These are phyloP conservation scores for Luzula sylvatica DNA, from an alignment of 176 grass and related monocot species.

Conservation along the genomic window DNA sequence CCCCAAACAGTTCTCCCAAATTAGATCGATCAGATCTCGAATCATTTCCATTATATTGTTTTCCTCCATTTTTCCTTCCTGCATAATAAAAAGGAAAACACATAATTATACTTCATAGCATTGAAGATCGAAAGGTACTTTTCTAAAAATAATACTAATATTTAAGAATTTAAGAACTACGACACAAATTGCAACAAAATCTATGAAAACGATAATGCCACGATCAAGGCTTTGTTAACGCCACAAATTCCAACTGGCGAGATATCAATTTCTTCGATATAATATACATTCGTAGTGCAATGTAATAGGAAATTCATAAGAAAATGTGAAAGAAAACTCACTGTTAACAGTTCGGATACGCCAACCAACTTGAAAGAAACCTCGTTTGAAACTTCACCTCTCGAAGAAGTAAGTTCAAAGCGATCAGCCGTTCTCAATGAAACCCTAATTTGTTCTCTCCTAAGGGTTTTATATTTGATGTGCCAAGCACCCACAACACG, in stretches of 20 bases:
- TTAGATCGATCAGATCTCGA: constrained; percentile 17
- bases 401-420: constrained; percentile 33
- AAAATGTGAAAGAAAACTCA: constrained; percentile 29
- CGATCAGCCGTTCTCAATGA: constrained; percentile 47
- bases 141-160: neutral
- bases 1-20: constrained; percentile 20
- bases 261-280: too few species aligned
- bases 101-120: neutral
- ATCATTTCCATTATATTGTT: neutral
- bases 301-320: too few species aligned
- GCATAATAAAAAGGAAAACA: neutral
- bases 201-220: too few species aligned
- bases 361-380: constrained; percentile 38
- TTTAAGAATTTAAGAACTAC: constrained; percentile 6
- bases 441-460: constrained; percentile 32
- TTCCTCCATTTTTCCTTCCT: constrained; percentile 11
- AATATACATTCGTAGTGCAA: too few species aligned
- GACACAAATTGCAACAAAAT: too few species aligned
- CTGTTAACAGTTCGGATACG: constrained; percentile 33
- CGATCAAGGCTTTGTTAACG: too few species aligned
- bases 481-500: constrained; percentile 37
- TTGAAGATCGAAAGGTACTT: neutral
- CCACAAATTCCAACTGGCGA: too few species aligned
- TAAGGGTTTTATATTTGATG: constrained; percentile 36
- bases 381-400: constrained; percentile 50